Evolutionary conservation across 805 yeast genomes (phyloP).

Genomic region (Wickerhamomyces hampshirensis): DNA sequence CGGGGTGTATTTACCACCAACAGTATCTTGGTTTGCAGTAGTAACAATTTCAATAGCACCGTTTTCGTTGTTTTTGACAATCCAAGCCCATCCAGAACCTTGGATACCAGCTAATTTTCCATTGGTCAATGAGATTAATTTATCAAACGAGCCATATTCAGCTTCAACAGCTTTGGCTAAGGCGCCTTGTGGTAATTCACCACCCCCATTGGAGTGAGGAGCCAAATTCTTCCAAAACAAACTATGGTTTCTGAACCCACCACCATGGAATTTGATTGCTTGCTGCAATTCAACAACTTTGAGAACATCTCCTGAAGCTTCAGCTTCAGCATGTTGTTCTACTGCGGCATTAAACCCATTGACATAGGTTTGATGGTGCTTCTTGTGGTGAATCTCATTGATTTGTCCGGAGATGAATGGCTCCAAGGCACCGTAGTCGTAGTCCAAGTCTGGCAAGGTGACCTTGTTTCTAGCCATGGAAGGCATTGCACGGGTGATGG

Average conservation of each 20-base stretch:
- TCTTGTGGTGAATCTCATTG: conserved; percentile 80
- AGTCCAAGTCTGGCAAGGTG: conserved; percentile 75
- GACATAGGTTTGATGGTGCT: conserved; percentile 92
- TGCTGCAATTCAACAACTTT: conserved; percentile 64
- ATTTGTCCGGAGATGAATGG: conserved; percentile 83
- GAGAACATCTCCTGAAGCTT: conserved; percentile 50
- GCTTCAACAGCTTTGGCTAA: conserved; percentile 53
- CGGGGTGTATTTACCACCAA: conserved; percentile 59
- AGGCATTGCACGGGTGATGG: conserved; percentile 18
- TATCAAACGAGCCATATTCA: conserved; percentile 72
- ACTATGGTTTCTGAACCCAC: conserved; percentile 84
- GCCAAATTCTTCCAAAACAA: conserved; percentile 87
- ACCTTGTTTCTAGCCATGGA: conserved; percentile 51
- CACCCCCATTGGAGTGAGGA: conserved; percentile 74
- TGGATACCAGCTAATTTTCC: conserved; percentile 78
- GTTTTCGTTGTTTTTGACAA: conserved; percentile 73
- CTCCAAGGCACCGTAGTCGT: conserved; percentile 81
- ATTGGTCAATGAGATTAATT: conserved; percentile 59
- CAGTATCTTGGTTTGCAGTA: conserved; percentile 85
- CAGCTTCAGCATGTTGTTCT: conserved; percentile 69
- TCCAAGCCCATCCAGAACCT: conserved; percentile 95
- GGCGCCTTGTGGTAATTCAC: conserved; percentile 52
- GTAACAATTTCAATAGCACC: conserved; percentile 76
- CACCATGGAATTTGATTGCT: conserved; percentile 84
- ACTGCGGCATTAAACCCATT: conserved; percentile 75